Percentiles rank a stretch among this genome's conserved stretches.
Evolutionary conservation across 345 rosid genomes (phyloP).

Genomic region (Eucalyptus victrix): DNA sequence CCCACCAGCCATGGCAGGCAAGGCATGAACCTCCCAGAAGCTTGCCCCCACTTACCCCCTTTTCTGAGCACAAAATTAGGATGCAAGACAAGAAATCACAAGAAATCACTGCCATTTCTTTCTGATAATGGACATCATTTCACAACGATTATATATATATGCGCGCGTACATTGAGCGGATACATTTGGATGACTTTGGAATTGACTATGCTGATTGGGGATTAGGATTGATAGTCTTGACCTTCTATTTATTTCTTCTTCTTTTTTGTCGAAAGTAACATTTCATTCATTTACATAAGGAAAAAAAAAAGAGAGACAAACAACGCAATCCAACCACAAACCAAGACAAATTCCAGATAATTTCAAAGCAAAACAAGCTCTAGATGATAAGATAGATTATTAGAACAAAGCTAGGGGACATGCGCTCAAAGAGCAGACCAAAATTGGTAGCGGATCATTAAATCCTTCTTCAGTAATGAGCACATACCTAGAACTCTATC

Average conservation of each 20-base stretch:
- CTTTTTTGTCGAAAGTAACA: neutral
- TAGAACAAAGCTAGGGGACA: neutral
- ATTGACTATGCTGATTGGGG: neutral
- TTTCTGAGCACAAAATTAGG: neutral
- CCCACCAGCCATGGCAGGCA: neutral
- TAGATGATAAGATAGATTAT: neutral
- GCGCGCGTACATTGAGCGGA: accelerated
- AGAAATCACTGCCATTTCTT: neutral
- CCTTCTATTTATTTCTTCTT: neutral
- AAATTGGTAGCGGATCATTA: no score
- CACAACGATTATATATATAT: neutral
- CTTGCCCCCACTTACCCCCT: neutral
- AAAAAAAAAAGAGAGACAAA: neutral
- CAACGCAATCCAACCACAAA: neutral
- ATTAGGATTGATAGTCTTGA: neutral
- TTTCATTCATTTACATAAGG: neutral
- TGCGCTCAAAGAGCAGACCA: neutral
- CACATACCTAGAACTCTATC: no score
- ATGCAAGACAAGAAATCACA: neutral
- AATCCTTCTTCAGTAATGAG: neutral
- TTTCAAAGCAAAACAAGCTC: neutral
- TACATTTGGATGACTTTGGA: accelerated
- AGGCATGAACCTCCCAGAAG: neutral
- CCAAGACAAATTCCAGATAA: no score
- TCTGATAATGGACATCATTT: neutral